Evolutionary conservation across 495 filamentous ascomycete genomes (phyloP).

Genomic region (Penicillium bovifimosum): DNA sequence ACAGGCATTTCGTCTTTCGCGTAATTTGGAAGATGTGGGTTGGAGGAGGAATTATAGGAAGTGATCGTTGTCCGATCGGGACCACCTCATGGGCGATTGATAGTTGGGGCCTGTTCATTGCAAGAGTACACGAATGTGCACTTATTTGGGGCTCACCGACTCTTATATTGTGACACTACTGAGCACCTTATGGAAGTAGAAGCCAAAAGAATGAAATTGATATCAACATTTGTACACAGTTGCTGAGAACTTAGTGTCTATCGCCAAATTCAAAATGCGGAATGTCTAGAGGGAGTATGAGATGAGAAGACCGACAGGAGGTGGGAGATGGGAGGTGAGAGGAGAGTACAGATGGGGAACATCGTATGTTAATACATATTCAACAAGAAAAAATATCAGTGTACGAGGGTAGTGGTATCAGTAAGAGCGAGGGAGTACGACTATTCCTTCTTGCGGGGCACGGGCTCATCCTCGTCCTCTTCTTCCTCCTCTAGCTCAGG

Average conservation of each 20-base stretch:
- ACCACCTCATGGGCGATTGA: not conserved
- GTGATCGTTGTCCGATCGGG: too few species aligned
- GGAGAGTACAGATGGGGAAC: conserved; percentile 4
- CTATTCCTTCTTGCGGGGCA: conserved; percentile 18
- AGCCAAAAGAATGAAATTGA: not conserved
- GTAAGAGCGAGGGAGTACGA: not conserved
- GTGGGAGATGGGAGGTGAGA: not conserved
- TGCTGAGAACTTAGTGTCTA: conserved; percentile 12
- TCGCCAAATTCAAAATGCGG: conserved; percentile 12
- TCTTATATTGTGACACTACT: too few species aligned
- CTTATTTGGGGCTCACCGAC: too few species aligned
- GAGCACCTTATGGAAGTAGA: not conserved
- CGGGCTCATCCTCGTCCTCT: conserved; percentile 14
- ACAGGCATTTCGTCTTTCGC: conserved; percentile 4
- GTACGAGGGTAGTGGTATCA: not conserved
- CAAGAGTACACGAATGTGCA: not conserved
- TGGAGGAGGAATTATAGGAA: too few species aligned
- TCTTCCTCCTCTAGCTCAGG: conserved; percentile 20
- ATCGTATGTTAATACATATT: not conserved
- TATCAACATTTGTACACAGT: conserved; percentile 17
- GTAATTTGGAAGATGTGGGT: too few species aligned
- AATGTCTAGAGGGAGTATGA: conserved; percentile 6
- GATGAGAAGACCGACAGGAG: conserved; percentile 4
- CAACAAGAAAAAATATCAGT: conserved; percentile 1
- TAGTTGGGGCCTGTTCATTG: not conserved